These are phyloP conservation scores for Jacaranda copaia DNA, from an alignment of 257 asterid species.

Conservation along the genomic window DNA sequence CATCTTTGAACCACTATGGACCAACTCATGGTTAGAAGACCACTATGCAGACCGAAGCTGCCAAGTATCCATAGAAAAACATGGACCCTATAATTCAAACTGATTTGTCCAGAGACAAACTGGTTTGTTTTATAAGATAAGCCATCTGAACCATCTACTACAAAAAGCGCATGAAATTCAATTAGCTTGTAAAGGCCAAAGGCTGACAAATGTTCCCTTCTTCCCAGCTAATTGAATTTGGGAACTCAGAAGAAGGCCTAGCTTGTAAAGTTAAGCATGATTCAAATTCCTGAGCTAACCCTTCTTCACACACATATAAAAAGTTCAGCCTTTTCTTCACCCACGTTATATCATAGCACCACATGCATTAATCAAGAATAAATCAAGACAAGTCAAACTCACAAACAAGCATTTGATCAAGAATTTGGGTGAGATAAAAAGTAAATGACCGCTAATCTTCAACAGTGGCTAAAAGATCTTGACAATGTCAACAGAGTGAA, in stretches of 20 bases:
- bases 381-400: slow-evolving; percentile 12
- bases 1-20: not conserved
- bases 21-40: not conserved
- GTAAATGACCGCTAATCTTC: slow-evolving; percentile 3
- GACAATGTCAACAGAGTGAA: slow-evolving; percentile 8
- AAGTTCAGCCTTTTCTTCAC: slow-evolving; percentile 12
- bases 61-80: not conserved
- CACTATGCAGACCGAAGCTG: not conserved
- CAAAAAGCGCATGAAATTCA: not conserved
- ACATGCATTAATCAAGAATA: slow-evolving; percentile 12
- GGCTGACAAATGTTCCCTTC: not conserved
- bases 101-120: not conserved
- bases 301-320: not conserved
- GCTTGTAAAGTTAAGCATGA: slow-evolving; percentile 15
- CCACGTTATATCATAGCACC: slow-evolving; percentile 1
- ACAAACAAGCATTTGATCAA: slow-evolving; percentile 5
- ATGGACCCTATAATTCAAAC: not conserved
- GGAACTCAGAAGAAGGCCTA: too few relatives aligned
- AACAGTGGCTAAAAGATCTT: slow-evolving; percentile 3
- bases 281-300: not conserved
- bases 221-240: too few relatives aligned
- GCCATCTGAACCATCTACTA: not conserved
- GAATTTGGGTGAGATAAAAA: slow-evolving; percentile 5
- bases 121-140: not conserved
- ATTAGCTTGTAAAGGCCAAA: not conserved